phyloP scores from a whole-genome alignment of 371 early-diverging fungal species.

The Syncephalastrum racemosum region DNA sequence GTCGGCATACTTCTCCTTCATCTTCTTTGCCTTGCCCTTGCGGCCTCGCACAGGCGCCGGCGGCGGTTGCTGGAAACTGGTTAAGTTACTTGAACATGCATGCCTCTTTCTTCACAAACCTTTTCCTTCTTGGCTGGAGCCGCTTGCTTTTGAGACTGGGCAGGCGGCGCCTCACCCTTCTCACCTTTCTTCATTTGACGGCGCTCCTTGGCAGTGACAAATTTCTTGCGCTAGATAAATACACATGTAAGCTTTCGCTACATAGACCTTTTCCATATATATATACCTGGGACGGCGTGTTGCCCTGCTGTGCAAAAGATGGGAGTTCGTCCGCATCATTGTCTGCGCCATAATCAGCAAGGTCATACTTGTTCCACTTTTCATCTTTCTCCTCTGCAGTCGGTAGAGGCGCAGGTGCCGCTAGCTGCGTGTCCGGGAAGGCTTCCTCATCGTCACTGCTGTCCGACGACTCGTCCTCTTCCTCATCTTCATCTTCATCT shows the following conservation, averaged over 20 bases:
- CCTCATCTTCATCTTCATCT: slow-evolving; percentile 18
- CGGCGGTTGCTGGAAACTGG: slow-evolving; percentile 12
- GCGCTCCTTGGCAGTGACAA: slow-evolving; percentile 75
- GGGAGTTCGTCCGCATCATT: slow-evolving; percentile 43
- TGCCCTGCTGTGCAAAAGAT: slow-evolving; percentile 11
- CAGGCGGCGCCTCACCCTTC: slow-evolving; percentile 15
- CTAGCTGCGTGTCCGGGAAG: slow-evolving; percentile 64
- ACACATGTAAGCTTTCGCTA: background rate
- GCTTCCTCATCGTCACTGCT: slow-evolving; percentile 46
- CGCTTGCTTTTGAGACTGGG: slow-evolving; percentile 17
- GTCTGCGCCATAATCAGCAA: slow-evolving; percentile 70
- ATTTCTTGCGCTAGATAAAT: slow-evolving; percentile 38
- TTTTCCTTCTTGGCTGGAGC: slow-evolving; percentile 12
- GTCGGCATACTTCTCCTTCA: slow-evolving; percentile 90
- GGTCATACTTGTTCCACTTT: slow-evolving; percentile 62
- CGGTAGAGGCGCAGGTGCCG: slow-evolving; percentile 8
- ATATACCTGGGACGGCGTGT: too few relatives aligned
- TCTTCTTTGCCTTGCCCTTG: slow-evolving; percentile 85
- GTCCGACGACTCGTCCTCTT: slow-evolving; percentile 21
- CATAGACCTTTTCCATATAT: too few relatives aligned
- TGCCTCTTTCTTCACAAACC: background rate
- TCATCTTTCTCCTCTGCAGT: slow-evolving; percentile 10
- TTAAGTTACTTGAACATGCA: background rate
- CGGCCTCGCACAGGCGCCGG: slow-evolving; percentile 75
- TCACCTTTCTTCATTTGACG: slow-evolving; percentile 69